Percentiles rank a stretch among this genome's conserved stretches.
Evolutionary conservation across 352 stramenopile genomes (phyloP).

Genomic region (Globisporangium abappressorium): DNA sequence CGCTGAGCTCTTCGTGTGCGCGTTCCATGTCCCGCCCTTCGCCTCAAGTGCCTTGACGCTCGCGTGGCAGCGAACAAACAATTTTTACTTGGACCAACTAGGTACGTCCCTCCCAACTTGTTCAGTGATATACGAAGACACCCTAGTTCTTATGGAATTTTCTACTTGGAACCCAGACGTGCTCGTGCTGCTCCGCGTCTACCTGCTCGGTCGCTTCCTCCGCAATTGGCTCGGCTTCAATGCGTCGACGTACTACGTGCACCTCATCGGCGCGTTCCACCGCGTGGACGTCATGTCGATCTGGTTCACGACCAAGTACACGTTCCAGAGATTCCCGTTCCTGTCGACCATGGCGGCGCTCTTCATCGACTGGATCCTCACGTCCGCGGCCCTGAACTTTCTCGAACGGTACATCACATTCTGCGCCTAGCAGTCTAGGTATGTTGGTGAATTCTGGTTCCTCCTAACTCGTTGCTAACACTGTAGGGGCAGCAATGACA

Average conservation of each 20-base stretch:
- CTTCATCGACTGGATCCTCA: slow-evolving; percentile 51
- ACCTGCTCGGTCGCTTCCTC: slow-evolving; percentile 50
- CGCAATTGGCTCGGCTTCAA: slow-evolving; percentile 47
- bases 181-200: slow-evolving; percentile 47
- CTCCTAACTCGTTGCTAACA: neutral
- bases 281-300: slow-evolving; percentile 53
- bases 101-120: slow-evolving; percentile 20
- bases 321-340: slow-evolving; percentile 49
- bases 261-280: slow-evolving; percentile 48
- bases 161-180: slow-evolving; percentile 24
- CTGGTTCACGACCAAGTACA: slow-evolving; percentile 62
- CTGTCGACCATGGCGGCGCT: slow-evolving; percentile 35
- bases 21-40: slow-evolving; percentile 37
- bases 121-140: neutral
- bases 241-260: slow-evolving; percentile 31
- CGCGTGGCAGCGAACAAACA: slow-evolving; percentile 23
- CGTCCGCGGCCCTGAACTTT: slow-evolving; percentile 53
- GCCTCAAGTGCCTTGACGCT: slow-evolving; percentile 28
- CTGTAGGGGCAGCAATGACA: slow-evolving; percentile 39
- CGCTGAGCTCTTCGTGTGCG: slow-evolving; percentile 36
- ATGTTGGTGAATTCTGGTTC: neutral
- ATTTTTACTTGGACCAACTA: slow-evolving; percentile 48
- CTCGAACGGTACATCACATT: slow-evolving; percentile 35
- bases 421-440: neutral
- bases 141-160: neutral